A percentile compares a stretch with the other conserved stretches of the same genome.
Evolutionary conservation across 305 asterid genomes (phyloP).

Genomic region (Fraxinus albicans): DNA sequence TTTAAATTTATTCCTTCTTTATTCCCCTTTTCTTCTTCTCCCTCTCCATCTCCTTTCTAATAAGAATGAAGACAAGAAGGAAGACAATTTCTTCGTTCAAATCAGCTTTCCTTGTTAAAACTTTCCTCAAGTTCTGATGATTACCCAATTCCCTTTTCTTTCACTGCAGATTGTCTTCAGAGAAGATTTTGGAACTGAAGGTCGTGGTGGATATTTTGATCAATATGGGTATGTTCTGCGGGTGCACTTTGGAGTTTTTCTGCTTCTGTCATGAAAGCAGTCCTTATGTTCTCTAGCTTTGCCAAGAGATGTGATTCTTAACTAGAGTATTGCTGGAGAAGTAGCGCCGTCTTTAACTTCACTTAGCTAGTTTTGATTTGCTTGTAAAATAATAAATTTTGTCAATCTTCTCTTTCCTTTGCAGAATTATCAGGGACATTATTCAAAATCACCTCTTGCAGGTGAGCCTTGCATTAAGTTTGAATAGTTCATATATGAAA

Average conservation of each 20-base stretch:
- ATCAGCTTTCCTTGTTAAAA: background rate
- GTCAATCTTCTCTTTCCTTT: constrained; percentile 21
- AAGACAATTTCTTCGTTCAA: background rate
- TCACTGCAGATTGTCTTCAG: constrained; percentile 52
- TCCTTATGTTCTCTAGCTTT: background rate
- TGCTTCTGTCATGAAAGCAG: background rate
- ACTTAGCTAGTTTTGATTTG: background rate
- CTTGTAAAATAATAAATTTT: background rate
- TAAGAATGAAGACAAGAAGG: background rate
- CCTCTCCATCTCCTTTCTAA: background rate
- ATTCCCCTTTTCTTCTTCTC: background rate
- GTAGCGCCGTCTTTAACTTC: background rate
- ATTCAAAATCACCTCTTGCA: constrained; percentile 85
- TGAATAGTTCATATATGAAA: constrained; percentile 1
- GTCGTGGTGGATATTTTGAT: constrained; percentile 64
- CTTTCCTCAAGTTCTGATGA: background rate
- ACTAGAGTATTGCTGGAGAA: background rate
- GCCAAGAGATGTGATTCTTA: background rate
- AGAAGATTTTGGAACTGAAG: constrained; percentile 63
- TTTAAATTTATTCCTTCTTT: background rate
- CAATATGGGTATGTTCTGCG: constrained; percentile 48
- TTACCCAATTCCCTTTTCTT: background rate
- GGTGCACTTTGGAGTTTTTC: background rate
- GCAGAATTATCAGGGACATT: constrained; percentile 88
- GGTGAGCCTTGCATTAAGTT: constrained; percentile 38